Evolutionary conservation across 2,329 filamentous ascomycete species (phyloP).

Genomic region (Didymella segeticola): DNA sequence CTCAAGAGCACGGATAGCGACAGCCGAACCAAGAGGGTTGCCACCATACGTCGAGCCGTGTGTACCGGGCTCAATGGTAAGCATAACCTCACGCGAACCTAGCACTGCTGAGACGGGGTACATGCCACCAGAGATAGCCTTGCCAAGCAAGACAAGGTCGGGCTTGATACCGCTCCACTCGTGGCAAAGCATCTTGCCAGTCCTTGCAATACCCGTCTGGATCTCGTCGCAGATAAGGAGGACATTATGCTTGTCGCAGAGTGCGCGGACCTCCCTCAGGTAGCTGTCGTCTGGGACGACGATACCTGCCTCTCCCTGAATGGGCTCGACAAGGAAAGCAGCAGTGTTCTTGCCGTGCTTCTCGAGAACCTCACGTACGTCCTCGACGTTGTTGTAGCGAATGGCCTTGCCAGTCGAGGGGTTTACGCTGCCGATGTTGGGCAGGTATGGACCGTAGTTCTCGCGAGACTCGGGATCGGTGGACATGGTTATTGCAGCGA

Average conservation of each 20-base stretch:
- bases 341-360: slow-evolving; percentile 84
- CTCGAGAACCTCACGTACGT: slow-evolving; percentile 80
- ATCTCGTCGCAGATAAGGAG: slow-evolving; percentile 98
- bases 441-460: slow-evolving; percentile 96
- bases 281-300: slow-evolving; percentile 93
- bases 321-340: slow-evolving; percentile 93
- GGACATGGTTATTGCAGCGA: slow-evolving; percentile 94
- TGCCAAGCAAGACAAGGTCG: slow-evolving; percentile 92
- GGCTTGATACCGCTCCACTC: slow-evolving; percentile 96
- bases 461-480: slow-evolving; percentile 94
- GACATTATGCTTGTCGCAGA: slow-evolving; percentile 95
- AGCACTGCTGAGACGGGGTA: slow-evolving; percentile 98
- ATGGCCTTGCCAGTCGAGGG: slow-evolving; percentile 80
- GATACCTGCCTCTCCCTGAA: slow-evolving; percentile 96
- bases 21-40: slow-evolving; percentile 92
- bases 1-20: slow-evolving; percentile 93
- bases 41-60: slow-evolving; percentile 99
- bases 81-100: slow-evolving; percentile 87
- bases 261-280: slow-evolving; percentile 75
- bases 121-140: slow-evolving; percentile 97
- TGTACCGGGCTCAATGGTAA: slow-evolving; percentile 93
- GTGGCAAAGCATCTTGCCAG: slow-evolving; percentile 90
- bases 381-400: slow-evolving; percentile 83
- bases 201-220: slow-evolving; percentile 95
- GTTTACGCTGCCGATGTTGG: slow-evolving; percentile 78